phyloP scores from a whole-genome alignment of 2,329 filamentous ascomycete genomes.

The Aspergillus sp. region DNA sequence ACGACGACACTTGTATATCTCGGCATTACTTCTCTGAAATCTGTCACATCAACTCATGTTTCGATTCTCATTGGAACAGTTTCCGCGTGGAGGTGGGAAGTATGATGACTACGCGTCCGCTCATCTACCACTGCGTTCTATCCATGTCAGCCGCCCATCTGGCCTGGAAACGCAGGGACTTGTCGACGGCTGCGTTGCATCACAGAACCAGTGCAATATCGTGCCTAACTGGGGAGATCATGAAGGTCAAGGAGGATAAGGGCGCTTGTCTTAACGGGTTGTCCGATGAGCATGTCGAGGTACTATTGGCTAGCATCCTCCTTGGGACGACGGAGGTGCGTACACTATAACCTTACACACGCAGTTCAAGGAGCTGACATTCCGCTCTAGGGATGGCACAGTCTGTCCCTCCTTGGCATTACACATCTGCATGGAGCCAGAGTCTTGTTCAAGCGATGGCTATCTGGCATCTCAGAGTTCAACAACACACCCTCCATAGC shows the following conservation, averaged over 20 bases:
- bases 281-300: background rate
- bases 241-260: background rate
- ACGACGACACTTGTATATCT: background rate
- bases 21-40: conserved; percentile 1
- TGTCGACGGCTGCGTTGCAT: background rate
- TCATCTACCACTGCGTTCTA: conserved; percentile 6
- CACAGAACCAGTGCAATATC: conserved; percentile 1
- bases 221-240: background rate
- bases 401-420: background rate
- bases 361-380: background rate
- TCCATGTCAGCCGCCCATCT: conserved; percentile 10
- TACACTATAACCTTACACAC: background rate
- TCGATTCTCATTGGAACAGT: background rate
- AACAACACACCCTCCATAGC: background rate
- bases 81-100: background rate
- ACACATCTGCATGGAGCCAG: conserved; percentile 1
- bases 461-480: too few relatives aligned
- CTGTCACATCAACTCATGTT: conserved; percentile 1
- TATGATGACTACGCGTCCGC: conserved; percentile 1
- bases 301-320: background rate
- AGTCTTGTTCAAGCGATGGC: background rate
- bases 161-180: background rate
- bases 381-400: conserved; percentile 1
- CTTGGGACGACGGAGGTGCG: conserved; percentile 3
- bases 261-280: too few relatives aligned